Base-by-base conservation (phyloP, 768 basidiomycete species). In the Terana coerulea region DNA sequence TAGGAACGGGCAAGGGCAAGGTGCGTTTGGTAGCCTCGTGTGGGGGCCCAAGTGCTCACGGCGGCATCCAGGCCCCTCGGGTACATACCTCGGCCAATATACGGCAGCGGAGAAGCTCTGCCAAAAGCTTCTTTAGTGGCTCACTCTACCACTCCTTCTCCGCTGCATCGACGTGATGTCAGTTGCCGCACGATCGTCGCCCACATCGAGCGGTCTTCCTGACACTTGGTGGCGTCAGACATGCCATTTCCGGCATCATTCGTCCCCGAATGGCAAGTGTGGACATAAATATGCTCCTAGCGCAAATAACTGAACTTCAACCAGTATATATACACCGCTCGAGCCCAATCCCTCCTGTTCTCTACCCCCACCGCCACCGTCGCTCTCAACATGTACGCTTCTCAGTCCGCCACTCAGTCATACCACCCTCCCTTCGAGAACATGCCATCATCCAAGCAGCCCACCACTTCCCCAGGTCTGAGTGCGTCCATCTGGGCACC, bases 401-500 rank as follows among this genome's bases (percentile, higher is more conserved):
- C 17, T 11, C 24, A 55, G 48, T 33, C 57, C 25, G 30, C 57
- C 26, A 47, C 61, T 19, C 43, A 57, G 48, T 28, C 64, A 11
- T 64, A 59, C 56, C 61, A 49, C 51, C 58, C 64, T 28, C 54
- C 62, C 58, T 63, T 65, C 55, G 62, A 65, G 33, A 21, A 56
- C 3, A 49, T 58, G 4, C 49, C 58, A n/a, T n/a, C n/a, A 14
- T 52, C 57, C 21, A 58, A 59, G 33, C 44, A 51, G n/a, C 40
- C 56, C 11, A 47, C 59, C n/a, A 52, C 61, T 1, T 53, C 68
- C 3, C 34, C 37, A 6, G 31, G 47, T 4, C 49, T 55, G 17
- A 47, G 49, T 30, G 33, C 54, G 12, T 88, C 87, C 45, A 91
- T 91, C 55, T 91, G 88, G 88, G 89, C 89, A 0, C 88, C 88